A percentile compares a stretch with the other conserved stretches of the same genome.
Conservation (phyloP, 257 asterid species). For the Solanum chiquidenum region DNA sequence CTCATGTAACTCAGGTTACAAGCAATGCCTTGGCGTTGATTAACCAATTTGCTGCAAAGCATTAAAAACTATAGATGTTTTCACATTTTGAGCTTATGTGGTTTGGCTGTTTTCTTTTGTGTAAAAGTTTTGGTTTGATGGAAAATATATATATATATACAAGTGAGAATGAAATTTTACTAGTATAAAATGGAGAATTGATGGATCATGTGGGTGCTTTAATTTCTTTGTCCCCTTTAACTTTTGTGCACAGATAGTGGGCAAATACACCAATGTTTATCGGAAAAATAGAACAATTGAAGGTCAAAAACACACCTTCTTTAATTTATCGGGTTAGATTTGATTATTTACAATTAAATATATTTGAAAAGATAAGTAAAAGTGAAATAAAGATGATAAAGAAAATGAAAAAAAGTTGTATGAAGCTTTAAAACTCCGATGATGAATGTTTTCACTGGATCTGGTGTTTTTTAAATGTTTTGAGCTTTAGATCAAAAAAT, state of each 20-base stretch:
- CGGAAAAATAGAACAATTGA: too few relatives aligned
- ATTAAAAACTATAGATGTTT: not conserved
- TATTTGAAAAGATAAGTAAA: too few relatives aligned
- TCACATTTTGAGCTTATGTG: not conserved
- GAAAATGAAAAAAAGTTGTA: too few relatives aligned
- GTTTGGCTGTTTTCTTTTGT: not conserved
- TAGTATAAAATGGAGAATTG: not conserved
- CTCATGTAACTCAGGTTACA: conserved; percentile 48
- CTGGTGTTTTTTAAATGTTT: too few relatives aligned
- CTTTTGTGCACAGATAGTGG: not conserved
- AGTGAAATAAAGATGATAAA: too few relatives aligned
- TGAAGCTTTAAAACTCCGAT: too few relatives aligned
- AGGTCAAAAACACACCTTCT: not conserved
- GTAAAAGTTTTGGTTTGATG: not conserved
- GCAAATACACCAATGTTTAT: not conserved
- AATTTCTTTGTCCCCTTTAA: not conserved
- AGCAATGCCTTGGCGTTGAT: conserved; percentile 61
- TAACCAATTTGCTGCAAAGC: conserved; percentile 50
- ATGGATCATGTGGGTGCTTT: not conserved
- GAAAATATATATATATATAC: too few relatives aligned
- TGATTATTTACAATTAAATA: too few relatives aligned
- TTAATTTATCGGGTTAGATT: too few relatives aligned
- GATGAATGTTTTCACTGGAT: too few relatives aligned
- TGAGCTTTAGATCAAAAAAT: too few relatives aligned
- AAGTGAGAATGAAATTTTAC: not conserved